These are phyloP conservation scores for Colletotrichum tropicicola DNA, from an alignment of 2,329 filamentous ascomycete genomes.

Conservation along the genomic window DNA sequence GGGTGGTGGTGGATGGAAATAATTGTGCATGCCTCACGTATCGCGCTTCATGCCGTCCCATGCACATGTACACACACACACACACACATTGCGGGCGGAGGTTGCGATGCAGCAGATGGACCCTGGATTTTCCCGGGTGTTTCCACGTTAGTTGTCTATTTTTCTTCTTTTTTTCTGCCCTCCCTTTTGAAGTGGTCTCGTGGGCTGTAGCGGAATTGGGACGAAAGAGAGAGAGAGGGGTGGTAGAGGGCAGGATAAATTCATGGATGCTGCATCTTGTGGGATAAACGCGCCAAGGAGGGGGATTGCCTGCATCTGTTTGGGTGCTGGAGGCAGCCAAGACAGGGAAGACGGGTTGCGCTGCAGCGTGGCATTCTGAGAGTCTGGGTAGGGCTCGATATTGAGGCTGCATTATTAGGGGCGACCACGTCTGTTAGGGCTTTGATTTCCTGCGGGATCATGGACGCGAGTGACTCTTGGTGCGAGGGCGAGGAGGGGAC, in stretches of 20 bases:
- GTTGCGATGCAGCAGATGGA: background rate
- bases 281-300: background rate
- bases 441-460: background rate
- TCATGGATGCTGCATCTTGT: background rate
- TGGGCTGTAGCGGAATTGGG: background rate
- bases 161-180: background rate
- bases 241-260: background rate
- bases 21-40: background rate
- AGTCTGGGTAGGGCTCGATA: slow-evolving; percentile 6
- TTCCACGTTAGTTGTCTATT: background rate
- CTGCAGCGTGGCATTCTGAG: too few species aligned
- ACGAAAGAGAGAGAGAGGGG: background rate
- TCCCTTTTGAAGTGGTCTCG: background rate
- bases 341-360: background rate
- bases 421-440: background rate
- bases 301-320: background rate
- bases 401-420: slow-evolving; percentile 9
- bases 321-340: background rate
- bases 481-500: background rate
- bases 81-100: background rate
- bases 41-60: background rate
- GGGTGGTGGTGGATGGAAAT: background rate
- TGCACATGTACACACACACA: background rate
- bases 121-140: background rate
- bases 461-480: background rate